These are phyloP conservation scores for Protomyces macrosporus DNA, from an alignment of 1,139 yeast genomes.

Conservation along the genomic window DNA sequence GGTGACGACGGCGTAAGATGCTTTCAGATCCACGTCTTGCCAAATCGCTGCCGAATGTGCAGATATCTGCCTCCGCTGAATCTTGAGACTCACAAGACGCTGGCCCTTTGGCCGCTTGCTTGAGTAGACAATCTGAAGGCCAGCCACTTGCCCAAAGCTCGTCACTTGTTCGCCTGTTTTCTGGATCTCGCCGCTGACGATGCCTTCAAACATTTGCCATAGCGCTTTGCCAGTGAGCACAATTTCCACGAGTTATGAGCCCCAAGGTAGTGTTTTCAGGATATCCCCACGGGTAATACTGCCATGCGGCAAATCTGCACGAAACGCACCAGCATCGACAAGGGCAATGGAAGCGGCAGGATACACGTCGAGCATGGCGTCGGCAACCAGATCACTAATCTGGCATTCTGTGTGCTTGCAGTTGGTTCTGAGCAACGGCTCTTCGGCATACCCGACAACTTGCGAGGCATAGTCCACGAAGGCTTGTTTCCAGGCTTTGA, in stretches of 20 bases:
- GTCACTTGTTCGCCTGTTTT: conserved; percentile 19
- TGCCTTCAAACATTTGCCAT: conserved; percentile 16
- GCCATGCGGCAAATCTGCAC: conserved; percentile 18
- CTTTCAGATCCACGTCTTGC: not conserved
- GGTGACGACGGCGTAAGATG: conserved; percentile 14
- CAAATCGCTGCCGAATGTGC: not conserved
- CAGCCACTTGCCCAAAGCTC: conserved; percentile 15
- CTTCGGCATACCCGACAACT: conserved; percentile 19
- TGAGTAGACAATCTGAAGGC: conserved; percentile 9
- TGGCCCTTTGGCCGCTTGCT: conserved; percentile 1
- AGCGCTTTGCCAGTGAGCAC: conserved; percentile 16
- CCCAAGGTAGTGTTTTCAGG: conserved; percentile 16
- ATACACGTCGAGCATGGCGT: conserved; percentile 19
- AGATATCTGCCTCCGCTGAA: not conserved
- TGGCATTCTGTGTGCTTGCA: conserved; percentile 21
- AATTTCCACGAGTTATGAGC: conserved; percentile 12
- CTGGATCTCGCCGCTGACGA: conserved; percentile 11
- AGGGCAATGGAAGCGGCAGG: conserved; percentile 7
- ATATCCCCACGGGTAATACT: conserved; percentile 19
- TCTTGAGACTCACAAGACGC: conserved; percentile 1
- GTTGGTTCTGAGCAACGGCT: conserved; percentile 5
- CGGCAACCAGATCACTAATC: conserved; percentile 18
- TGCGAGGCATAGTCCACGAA: conserved; percentile 14
- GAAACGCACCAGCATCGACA: conserved; percentile 21
- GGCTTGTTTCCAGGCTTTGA: conserved; percentile 13